Percentiles rank a stretch among this genome's conserved stretches.
Evolutionary conservation across 2,329 filamentous ascomycete genomes (phyloP).

Genomic region (Fusarium oligoseptatum): DNA sequence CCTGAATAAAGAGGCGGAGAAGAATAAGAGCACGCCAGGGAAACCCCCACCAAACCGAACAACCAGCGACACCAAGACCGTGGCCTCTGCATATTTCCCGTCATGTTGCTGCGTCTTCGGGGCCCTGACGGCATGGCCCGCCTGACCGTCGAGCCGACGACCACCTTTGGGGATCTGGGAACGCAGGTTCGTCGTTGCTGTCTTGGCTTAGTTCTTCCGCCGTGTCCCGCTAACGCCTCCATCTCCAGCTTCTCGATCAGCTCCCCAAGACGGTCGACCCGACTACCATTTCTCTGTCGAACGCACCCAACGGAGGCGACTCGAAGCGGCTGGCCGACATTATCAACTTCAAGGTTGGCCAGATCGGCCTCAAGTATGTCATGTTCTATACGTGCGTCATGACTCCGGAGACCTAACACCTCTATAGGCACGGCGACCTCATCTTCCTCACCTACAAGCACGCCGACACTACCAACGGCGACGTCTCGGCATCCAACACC

Average conservation of each 20-base stretch:
- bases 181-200: conserved; percentile 58
- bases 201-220: not conserved
- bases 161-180: conserved; percentile 77
- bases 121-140: conserved; percentile 95
- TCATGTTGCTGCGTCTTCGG: conserved; percentile 87
- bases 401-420: conserved; percentile 9
- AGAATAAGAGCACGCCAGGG: conserved; percentile 7
- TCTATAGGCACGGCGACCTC: conserved; percentile 81
- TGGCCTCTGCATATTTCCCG: conserved; percentile 35
- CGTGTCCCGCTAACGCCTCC: conserved; percentile 27
- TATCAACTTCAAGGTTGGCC: conserved; percentile 65
- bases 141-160: conserved; percentile 79
- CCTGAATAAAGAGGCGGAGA: not conserved
- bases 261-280: conserved; percentile 74
- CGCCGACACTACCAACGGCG: conserved; percentile 55
- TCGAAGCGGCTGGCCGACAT: conserved; percentile 72
- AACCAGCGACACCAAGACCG: conserved; percentile 16
- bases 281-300: conserved; percentile 71
- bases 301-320: conserved; percentile 70
- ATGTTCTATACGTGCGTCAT: not conserved
- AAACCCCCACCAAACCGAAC: conserved; percentile 29
- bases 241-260: conserved; percentile 65
- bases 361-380: conserved; percentile 71
- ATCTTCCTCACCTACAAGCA: conserved; percentile 88
- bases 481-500: conserved; percentile 53